A percentile compares a stretch with the other conserved stretches of the same genome.
These are phyloP conservation scores for Citrullus amarus DNA, from an alignment of 306 rosid species.

Conservation along the genomic window DNA sequence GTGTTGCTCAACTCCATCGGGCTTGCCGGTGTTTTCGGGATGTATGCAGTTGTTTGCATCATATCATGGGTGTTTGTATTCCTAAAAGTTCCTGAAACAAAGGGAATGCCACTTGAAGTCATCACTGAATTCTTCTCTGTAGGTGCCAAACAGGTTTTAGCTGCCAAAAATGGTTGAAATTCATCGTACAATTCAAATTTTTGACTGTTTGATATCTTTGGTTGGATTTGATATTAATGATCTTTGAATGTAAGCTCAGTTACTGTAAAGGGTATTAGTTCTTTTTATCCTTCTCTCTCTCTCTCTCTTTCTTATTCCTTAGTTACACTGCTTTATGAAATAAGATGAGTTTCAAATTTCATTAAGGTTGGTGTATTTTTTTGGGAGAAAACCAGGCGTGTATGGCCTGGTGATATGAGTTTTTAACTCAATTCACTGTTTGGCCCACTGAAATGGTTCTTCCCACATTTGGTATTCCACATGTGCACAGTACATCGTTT, in stretches of 20 bases:
- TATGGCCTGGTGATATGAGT: too few species aligned
- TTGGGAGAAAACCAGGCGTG: not conserved
- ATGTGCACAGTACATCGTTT: too few species aligned
- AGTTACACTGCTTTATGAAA: not conserved
- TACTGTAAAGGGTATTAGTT: not conserved
- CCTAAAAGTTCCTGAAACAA: conserved; percentile 90
- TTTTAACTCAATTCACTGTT: too few species aligned
- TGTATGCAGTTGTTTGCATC: conserved; percentile 67
- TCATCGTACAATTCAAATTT: conserved; percentile 16
- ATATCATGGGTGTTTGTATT: conserved; percentile 71
- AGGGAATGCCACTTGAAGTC: conserved; percentile 98
- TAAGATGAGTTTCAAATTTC: not conserved
- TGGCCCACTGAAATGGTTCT: too few species aligned
- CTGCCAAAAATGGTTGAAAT: conserved; percentile 24
- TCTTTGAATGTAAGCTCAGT: not conserved
- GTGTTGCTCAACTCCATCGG: conserved; percentile 84
- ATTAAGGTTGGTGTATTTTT: not conserved
- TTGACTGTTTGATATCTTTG: conserved; percentile 20
- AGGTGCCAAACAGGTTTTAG: conserved; percentile 59
- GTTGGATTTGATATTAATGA: not conserved
- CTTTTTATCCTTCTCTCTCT: not conserved
- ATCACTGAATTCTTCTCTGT: conserved; percentile 82
- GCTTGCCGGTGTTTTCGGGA: conserved; percentile 77
- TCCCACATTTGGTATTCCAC: too few species aligned
- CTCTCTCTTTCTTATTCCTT: not conserved